A percentile compares a stretch with the other conserved stretches of the same genome.
Conservation (phyloP, 805 yeast genomes). For the Sugiyamaella valdiviana region DNA sequence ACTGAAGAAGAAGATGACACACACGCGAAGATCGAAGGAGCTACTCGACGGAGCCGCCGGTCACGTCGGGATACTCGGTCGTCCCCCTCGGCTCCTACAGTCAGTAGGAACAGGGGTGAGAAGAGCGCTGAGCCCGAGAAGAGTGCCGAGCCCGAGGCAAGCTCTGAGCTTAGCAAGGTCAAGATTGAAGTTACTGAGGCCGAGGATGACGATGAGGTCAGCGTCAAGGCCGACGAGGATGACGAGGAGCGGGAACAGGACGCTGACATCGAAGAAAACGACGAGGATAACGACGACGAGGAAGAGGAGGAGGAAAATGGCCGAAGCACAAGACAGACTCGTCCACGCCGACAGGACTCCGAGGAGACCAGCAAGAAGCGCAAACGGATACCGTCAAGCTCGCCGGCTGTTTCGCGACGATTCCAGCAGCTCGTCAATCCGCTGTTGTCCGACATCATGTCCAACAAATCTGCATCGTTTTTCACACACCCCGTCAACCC, state of each 20-base stretch:
- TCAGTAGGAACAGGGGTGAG: neutral
- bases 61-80: neutral
- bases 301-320: conserved; percentile 7
- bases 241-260: conserved; percentile 6
- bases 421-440: conserved; percentile 59
- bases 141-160: neutral
- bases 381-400: conserved; percentile 18
- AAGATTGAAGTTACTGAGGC: conserved; percentile 6
- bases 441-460: conserved; percentile 56
- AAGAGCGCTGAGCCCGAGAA: neutral
- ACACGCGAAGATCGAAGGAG: neutral
- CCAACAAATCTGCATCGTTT: conserved; percentile 68
- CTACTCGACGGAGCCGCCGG: neutral
- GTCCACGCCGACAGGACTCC: conserved; percentile 1
- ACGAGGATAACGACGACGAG: conserved; percentile 10
- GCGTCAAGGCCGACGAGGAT: conserved; percentile 7
- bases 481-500: conserved; percentile 64
- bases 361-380: conserved; percentile 9
- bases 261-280: conserved; percentile 7
- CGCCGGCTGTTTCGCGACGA: conserved; percentile 37
- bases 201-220: conserved; percentile 2
- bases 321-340: conserved; percentile 3
- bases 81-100: neutral
- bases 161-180: conserved; percentile 1
- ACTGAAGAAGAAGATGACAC: neutral